Conservation (phyloP, 2,329 filamentous ascomycete species). For the Curvularia eragrostidis region DNA sequence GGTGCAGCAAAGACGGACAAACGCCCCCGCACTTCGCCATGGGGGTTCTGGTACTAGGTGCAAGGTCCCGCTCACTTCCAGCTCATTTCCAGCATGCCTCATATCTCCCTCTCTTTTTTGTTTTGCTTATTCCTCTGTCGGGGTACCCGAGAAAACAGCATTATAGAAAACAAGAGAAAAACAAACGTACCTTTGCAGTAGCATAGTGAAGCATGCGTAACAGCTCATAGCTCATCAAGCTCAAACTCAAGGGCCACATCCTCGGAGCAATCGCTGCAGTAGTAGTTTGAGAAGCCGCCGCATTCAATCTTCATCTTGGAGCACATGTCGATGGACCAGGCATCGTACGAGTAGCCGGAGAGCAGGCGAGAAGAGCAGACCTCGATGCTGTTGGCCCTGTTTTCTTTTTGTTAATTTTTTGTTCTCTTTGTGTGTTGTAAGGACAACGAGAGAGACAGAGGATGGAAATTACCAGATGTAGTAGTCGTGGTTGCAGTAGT, state of each 20-base stretch:
- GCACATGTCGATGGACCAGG: constrained; percentile 58
- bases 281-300: constrained; percentile 54
- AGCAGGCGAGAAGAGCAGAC: constrained; percentile 55
- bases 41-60: too few species aligned
- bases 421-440: not conserved
- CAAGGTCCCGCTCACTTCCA: too few species aligned
- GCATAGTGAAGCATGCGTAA: not conserved
- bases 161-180: not conserved
- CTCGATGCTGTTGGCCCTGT: constrained; percentile 53
- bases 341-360: constrained; percentile 56
- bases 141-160: not conserved
- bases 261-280: constrained; percentile 54
- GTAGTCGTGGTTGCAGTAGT: constrained; percentile 58
- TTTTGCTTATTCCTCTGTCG: too few species aligned
- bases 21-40: too few species aligned
- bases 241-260: constrained; percentile 53
- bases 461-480: constrained; percentile 51
- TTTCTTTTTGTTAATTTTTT: not conserved
- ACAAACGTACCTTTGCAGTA: not conserved
- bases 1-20: too few species aligned
- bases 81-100: too few species aligned
- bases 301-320: constrained; percentile 52
- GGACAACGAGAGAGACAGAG: not conserved
- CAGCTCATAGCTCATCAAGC: constrained; percentile 49
- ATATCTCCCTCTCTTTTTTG: too few species aligned